Base-by-base conservation (phyloP, 2,329 filamentous ascomycete genomes). In the Ilyonectria sp. region DNA sequence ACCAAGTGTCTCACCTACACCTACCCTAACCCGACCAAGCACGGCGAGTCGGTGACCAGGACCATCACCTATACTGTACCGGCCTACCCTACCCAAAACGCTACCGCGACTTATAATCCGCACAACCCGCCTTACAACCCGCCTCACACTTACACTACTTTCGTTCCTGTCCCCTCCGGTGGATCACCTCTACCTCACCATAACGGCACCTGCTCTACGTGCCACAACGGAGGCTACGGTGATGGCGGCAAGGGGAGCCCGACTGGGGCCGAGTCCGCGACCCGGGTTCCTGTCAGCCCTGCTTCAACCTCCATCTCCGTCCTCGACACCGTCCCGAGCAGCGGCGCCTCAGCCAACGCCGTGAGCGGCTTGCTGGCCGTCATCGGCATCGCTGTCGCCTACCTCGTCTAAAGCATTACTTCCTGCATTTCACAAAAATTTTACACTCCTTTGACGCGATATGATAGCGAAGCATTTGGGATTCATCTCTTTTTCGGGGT, bases 311-410 rank as follows among this genome's bases (percentile, higher is more conserved):
- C 68, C 31, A 63, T 66, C 53, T 33, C 68, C 46, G 62, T 60
- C 59, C 65, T 69, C 37, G 59, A 61, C 46, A 69, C 74, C 44
- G 54, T 76, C 47, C 64, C 74, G 49, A 77, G 75, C 46, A 73
- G 78, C 54, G 71, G 71, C 21, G 79, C 69, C 52, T 76, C 77
- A 11, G 67, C 70, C 64, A 82, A 80, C 72, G 70, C 70, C 6
- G 78, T 75, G 46, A 79, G 78, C 33, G 78, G 79, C 23, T 74
- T 81, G 11, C 75, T 82, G 26, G 83, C 79, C 7, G 75, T 79
- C 13, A 74, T 81, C 26, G 85, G 82, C 23, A 64, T 84, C 35
- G 70, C 80, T 10, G 83, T 78, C 53, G 82, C 77, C 60, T 82
- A 79, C 71, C 75, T 86, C 64, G 65, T 86, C 60, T 87, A 81